phyloP scores from a whole-genome alignment of 768 basidiomycete genomes.

The Termitomyces sp. region DNA sequence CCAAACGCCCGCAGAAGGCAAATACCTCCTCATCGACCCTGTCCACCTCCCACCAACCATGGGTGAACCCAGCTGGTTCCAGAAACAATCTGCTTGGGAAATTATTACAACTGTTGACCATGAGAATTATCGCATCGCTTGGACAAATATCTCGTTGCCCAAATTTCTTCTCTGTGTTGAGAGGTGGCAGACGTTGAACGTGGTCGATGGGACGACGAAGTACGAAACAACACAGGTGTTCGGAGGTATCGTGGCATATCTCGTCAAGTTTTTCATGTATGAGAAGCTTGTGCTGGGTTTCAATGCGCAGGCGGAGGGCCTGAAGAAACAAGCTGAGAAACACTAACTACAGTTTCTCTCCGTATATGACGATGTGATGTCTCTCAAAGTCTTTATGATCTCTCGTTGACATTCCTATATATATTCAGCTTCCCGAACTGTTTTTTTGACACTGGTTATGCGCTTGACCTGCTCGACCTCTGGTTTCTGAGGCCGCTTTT shows the following conservation, averaged over 20 bases:
- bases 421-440: neutral
- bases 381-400: neutral
- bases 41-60: constrained; percentile 62
- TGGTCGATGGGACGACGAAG: constrained; percentile 45
- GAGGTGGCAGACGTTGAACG: constrained; percentile 61
- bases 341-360: neutral
- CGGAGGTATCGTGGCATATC: constrained; percentile 47
- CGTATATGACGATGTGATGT: neutral
- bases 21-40: constrained; percentile 38
- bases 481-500: neutral
- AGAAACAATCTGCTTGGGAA: constrained; percentile 36
- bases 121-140: constrained; percentile 51
- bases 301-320: constrained; percentile 47
- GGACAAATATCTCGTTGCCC: constrained; percentile 40
- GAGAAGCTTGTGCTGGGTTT: constrained; percentile 41
- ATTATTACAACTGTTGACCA: constrained; percentile 47
- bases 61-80: constrained; percentile 32
- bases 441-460: neutral
- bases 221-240: constrained; percentile 68
- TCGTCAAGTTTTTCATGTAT: constrained; percentile 41
- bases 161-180: constrained; percentile 46
- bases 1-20: constrained; percentile 46
- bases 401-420: neutral
- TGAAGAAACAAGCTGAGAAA: constrained; percentile 49
- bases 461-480: neutral